Evolutionary conservation across 306 rosid genomes (phyloP).

Genomic region (Ammopiptanthus mongolicus): DNA sequence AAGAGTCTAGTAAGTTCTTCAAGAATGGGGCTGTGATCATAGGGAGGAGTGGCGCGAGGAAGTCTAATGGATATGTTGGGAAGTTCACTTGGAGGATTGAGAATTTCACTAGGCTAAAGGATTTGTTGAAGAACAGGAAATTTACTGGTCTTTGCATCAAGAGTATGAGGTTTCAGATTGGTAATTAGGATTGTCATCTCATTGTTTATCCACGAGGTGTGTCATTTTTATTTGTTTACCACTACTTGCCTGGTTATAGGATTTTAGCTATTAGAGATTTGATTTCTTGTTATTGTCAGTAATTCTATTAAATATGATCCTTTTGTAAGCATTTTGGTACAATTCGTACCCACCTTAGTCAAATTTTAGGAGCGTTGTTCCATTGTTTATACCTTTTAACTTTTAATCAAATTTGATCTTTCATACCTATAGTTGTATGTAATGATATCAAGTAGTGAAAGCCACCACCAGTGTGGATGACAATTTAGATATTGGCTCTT

Average conservation of each 20-base stretch:
- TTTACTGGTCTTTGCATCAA: constrained; percentile 94
- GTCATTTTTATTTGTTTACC: constrained; percentile 1
- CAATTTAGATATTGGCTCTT: constrained; percentile 5
- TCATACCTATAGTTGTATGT: constrained; percentile 19
- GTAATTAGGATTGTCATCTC: constrained; percentile 92
- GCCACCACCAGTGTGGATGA: constrained; percentile 20
- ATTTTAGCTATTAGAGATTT: constrained; percentile 12
- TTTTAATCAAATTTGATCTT: constrained; percentile 26
- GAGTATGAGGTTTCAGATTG: constrained; percentile 96
- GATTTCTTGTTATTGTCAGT: background rate
- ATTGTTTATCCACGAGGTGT: constrained; percentile 99
- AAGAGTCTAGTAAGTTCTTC: constrained; percentile 82
- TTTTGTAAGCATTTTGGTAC: constrained; percentile 30
- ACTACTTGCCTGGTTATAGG: constrained; percentile 9
- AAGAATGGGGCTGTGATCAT: constrained; percentile 73
- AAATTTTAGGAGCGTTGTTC: background rate
- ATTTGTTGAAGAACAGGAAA: constrained; percentile 90
- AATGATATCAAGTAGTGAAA: constrained; percentile 28
- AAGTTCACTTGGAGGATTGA: constrained; percentile 97
- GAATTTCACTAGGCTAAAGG: constrained; percentile 88
- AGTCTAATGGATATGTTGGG: constrained; percentile 88
- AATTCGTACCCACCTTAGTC: constrained; percentile 20
- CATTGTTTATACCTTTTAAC: constrained; percentile 19
- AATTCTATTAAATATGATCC: constrained; percentile 21
- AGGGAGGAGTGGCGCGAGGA: constrained; percentile 77